These are phyloP conservation scores for Truncatella angustata DNA, from an alignment of 2,329 filamentous ascomycete genomes.

Conservation along the genomic window DNA sequence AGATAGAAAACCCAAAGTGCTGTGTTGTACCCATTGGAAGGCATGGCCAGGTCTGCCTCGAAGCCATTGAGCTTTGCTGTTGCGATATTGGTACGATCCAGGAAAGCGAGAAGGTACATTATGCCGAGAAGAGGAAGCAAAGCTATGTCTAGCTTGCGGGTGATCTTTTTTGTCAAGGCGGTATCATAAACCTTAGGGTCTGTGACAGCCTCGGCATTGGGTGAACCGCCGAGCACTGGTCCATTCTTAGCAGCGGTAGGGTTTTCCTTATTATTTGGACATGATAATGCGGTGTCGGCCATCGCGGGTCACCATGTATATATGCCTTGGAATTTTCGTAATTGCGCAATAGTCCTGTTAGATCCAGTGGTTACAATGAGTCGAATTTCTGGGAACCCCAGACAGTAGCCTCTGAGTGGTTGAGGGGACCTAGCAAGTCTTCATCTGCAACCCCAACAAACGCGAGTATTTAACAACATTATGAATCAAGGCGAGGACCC, in stretches of 20 bases:
- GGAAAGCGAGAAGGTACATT: constrained; percentile 4
- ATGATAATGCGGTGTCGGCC: too few relatives aligned
- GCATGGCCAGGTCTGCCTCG: constrained; percentile 7
- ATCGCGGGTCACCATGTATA: too few relatives aligned
- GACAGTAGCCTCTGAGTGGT: too few relatives aligned
- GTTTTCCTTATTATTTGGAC: too few relatives aligned
- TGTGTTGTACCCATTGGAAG: constrained; percentile 8
- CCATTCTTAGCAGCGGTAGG: neutral
- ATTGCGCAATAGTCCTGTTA: too few relatives aligned
- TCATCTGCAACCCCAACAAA: too few relatives aligned
- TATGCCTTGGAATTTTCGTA: too few relatives aligned
- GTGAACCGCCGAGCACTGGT: neutral
- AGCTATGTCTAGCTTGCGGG: constrained; percentile 5
- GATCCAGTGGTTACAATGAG: too few relatives aligned
- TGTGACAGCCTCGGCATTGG: neutral
- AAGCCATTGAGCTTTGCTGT: constrained; percentile 5
- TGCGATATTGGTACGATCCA: constrained; percentile 6
- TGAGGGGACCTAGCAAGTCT: too few relatives aligned
- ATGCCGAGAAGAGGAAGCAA: constrained; percentile 1
- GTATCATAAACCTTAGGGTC: neutral
- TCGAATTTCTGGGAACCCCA: too few relatives aligned
- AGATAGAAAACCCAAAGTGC: constrained; percentile 6
- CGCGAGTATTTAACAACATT: too few relatives aligned
- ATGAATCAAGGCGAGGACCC: too few relatives aligned
- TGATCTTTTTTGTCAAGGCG: constrained; percentile 2